Percentiles rank a stretch among this genome's conserved stretches.
phyloP scores from a whole-genome alignment of 345 rosid species.

The Linum usitatissimum region DNA sequence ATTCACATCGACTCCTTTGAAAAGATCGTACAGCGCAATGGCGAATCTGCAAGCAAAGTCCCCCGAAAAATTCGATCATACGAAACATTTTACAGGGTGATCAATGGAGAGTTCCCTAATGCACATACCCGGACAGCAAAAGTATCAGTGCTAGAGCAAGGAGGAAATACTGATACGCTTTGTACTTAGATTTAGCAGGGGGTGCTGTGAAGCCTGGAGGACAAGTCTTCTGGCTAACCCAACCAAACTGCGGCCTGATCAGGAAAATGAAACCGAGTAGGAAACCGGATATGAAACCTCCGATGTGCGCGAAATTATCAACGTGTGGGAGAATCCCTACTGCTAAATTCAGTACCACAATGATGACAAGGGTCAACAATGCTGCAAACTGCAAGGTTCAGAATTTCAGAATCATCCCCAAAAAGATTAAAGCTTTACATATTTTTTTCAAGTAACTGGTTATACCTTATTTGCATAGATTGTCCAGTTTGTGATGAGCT shows the following conservation, averaged over 20 bases:
- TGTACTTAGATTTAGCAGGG: slow-evolving; percentile 3
- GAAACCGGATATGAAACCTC: slow-evolving; percentile 6
- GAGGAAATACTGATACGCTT: slow-evolving; percentile 3
- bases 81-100: background rate
- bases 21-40: slow-evolving; percentile 13
- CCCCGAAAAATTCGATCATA: background rate
- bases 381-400: slow-evolving; percentile 5
- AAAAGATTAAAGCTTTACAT: background rate
- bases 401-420: too few species aligned
- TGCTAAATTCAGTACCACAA: slow-evolving; percentile 6
- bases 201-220: slow-evolving; percentile 5
- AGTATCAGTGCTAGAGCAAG: background rate
- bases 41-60: slow-evolving; percentile 16
- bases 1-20: slow-evolving; percentile 14
- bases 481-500: slow-evolving; percentile 6
- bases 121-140: slow-evolving; percentile 2
- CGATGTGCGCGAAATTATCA: slow-evolving; percentile 7
- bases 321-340: slow-evolving; percentile 9
- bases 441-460: too few species aligned
- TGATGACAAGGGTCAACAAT: slow-evolving; percentile 3
- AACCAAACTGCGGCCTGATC: slow-evolving; percentile 7
- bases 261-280: slow-evolving; percentile 6
- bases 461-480: slow-evolving; percentile 7
- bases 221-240: slow-evolving; percentile 7
- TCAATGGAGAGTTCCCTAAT: too few species aligned